Base-by-base conservation (phyloP, 805 yeast species). In the Ogataea thermomethanolica region DNA sequence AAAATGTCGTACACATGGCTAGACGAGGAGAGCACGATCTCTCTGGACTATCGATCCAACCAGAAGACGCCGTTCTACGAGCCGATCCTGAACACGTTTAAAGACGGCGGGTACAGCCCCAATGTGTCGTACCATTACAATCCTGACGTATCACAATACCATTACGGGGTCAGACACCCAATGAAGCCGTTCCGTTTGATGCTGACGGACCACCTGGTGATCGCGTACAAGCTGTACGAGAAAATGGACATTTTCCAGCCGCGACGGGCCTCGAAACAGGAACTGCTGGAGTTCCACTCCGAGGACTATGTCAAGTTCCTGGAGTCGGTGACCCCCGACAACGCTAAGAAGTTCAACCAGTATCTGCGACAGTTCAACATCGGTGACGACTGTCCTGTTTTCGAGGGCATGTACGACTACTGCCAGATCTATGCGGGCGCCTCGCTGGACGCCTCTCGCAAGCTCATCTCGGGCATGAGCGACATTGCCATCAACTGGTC, bases 401-500 rank as follows among this genome's bases (percentile, higher is more conserved):
- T 89, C 62, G 97, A 91, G 59, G 99, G 99, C 4, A 75, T 91
- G 63, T 91, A 84, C 59, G 96, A 90, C 61, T 91, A 86, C 61
- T 83, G 93, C 50, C 75, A 87, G 33, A 80, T 87, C 34, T 85
- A 89, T 42, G 85, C 96, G 3, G 99, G 99, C 12, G 96, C 96
- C 8, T 84, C 95, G 9, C 72, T 91, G 69, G 95, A 87, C 64
- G 97, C 96, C 14, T 85, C 96, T 2, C 78, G 95, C 22, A 82
- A 93, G 50, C 70, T 90, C 33, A 83, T 85, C 39, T 74, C 84
- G 44, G 95, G 91, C 12, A 84, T 83, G 71, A 83, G 91, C 54
- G 98, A 90, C 61, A 85, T 91, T 34, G 97, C 97, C 30, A 84
- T 91, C 44, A 91, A 91, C 65, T 91, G 95, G 86, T 85, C 95